Evolutionary conservation across 169 alveolate genomes (phyloP).

Genomic region (Besnoitia besnoiti): DNA sequence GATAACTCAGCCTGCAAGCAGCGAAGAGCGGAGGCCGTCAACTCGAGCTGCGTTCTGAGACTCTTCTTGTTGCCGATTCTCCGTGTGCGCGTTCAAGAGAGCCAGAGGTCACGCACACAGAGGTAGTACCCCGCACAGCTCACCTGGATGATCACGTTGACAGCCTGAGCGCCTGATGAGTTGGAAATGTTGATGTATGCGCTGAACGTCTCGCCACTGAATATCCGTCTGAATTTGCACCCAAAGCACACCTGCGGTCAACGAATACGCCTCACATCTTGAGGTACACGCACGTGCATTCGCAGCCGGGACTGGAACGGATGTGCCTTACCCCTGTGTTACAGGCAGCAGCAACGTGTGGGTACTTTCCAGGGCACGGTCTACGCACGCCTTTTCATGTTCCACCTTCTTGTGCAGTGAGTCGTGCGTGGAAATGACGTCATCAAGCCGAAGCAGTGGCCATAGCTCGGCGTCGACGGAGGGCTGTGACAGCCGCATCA

Average conservation of each 20-base stretch:
- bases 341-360: conserved; percentile 62
- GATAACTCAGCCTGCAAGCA: conserved; percentile 58
- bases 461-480: conserved; percentile 54
- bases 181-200: conserved; percentile 64
- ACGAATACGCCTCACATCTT: neutral
- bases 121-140: neutral
- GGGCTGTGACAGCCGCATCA: conserved; percentile 70
- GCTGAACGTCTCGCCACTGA: conserved; percentile 65
- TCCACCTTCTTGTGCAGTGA: neutral
- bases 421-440: neutral
- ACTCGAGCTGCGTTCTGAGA: no score
- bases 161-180: conserved; percentile 54
- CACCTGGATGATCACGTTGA: conserved; percentile 59
- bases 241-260: neutral
- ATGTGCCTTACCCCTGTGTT: conserved; percentile 53
- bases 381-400: conserved; percentile 38
- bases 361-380: conserved; percentile 46
- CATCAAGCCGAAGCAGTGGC: conserved; percentile 52
- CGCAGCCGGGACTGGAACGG: neutral
- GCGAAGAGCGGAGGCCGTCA: neutral
- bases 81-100: no score
- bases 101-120: no score
- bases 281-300: neutral
- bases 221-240: conserved; percentile 41
- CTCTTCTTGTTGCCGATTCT: no score